Percentiles rank a stretch among this genome's conserved stretches.
phyloP scores from a whole-genome alignment of 495 filamentous ascomycete genomes.

The Cudoniella acicularis region DNA sequence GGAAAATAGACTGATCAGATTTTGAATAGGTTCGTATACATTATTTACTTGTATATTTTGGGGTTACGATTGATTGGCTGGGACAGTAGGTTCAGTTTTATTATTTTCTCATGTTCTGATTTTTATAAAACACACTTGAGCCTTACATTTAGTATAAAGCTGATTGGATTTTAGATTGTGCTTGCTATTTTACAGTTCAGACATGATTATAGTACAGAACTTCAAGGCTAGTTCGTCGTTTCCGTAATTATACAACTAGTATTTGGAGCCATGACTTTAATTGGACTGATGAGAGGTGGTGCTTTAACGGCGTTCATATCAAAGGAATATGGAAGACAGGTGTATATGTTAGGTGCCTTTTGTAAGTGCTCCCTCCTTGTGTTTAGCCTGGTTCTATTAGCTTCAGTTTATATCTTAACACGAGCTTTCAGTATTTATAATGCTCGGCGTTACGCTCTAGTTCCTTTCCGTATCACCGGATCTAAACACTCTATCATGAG shows the following conservation, averaged over 20 bases:
- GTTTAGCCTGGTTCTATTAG: too few species aligned
- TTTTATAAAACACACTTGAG: too few species aligned
- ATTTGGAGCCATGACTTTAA: neutral
- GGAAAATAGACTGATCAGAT: neutral
- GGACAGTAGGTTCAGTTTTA: neutral
- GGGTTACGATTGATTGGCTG: slow-evolving; percentile 17
- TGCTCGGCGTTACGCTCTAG: slow-evolving; percentile 14
- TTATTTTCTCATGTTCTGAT: too few species aligned
- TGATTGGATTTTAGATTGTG: slow-evolving; percentile 5
- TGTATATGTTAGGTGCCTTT: neutral
- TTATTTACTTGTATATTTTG: slow-evolving; percentile 21
- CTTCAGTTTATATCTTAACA: too few species aligned
- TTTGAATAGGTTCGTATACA: slow-evolving; percentile 5
- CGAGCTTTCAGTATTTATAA: neutral
- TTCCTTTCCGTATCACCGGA: slow-evolving; percentile 1
- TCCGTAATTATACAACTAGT: slow-evolving; percentile 13
- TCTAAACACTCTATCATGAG: neutral
- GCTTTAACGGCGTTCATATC: neutral
- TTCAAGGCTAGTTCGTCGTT: slow-evolving; percentile 8
- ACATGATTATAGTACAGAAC: slow-evolving; percentile 9
- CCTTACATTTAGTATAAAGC: neutral
- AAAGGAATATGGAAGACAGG: neutral
- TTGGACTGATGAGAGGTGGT: neutral
- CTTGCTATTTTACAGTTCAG: slow-evolving; percentile 14
- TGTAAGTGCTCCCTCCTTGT: neutral